Conservation (phyloP, 257 asterid genomes). For the Fraxinus quadrangulata region DNA sequence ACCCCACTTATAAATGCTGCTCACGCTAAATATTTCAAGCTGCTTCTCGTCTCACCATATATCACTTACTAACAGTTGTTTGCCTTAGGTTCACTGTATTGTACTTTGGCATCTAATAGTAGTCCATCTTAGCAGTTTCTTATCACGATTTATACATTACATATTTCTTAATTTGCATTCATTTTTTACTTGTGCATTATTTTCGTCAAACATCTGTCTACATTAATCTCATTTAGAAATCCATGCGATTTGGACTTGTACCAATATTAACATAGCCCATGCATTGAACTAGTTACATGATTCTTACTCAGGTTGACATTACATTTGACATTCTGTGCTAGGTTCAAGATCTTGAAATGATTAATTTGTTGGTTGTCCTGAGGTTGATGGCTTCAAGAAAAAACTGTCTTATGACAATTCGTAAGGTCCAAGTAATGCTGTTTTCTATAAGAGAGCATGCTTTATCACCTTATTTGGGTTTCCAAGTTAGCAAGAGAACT, state of each 20-base stretch:
- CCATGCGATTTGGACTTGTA: background rate
- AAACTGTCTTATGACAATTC: background rate
- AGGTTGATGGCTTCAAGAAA: background rate
- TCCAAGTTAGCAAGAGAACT: background rate
- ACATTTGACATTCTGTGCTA: background rate
- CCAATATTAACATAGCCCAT: background rate
- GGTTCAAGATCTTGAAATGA: background rate
- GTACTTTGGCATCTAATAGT: background rate
- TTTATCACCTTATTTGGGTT: background rate
- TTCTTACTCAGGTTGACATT: background rate
- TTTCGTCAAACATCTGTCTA: background rate
- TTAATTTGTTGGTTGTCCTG: background rate
- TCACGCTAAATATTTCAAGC: too few species aligned
- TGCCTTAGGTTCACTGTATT: background rate
- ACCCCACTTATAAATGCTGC: too few species aligned
- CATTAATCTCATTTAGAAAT: background rate
- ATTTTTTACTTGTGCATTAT: background rate
- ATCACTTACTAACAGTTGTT: background rate
- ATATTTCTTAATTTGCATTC: background rate
- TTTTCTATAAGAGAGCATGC: background rate
- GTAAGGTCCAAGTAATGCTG: background rate
- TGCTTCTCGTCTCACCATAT: background rate
- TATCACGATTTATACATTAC: background rate
- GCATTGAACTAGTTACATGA: background rate
- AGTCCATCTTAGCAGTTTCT: background rate